These are phyloP conservation scores for Suillus lakei DNA, from an alignment of 768 basidiomycete genomes.

Conservation along the genomic window DNA sequence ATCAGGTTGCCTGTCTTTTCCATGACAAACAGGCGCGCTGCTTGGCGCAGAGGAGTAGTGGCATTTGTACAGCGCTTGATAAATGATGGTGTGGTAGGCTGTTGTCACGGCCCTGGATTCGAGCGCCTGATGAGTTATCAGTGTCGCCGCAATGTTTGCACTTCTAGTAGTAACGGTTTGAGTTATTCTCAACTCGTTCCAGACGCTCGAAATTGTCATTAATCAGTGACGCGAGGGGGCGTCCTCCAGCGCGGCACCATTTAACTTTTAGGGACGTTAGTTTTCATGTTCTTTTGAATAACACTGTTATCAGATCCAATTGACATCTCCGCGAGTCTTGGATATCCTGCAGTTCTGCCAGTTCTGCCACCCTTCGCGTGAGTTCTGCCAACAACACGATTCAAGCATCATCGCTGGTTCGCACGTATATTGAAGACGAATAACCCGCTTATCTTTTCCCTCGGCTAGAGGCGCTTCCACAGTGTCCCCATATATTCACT, in stretches of 20 bases:
- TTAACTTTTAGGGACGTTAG: too few species aligned
- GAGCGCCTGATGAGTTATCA: background rate
- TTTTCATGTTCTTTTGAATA: too few species aligned
- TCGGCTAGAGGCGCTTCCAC: constrained; percentile 98
- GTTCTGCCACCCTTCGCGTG: too few species aligned
- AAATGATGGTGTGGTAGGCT: background rate
- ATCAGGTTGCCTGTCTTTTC: too few species aligned
- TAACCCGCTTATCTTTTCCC: constrained; percentile 92
- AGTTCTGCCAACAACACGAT: too few species aligned
- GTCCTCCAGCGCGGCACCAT: too few species aligned
- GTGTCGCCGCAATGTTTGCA: background rate
- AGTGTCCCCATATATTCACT: constrained; percentile 94
- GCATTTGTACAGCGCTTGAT: background rate
- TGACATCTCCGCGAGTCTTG: too few species aligned
- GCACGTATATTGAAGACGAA: constrained; percentile 92
- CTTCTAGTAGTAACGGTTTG: too few species aligned
- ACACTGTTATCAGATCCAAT: too few species aligned
- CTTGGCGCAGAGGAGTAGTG: background rate
- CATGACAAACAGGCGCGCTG: too few species aligned
- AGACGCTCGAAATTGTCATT: too few species aligned
- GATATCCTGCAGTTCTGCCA: too few species aligned
- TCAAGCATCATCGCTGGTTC: constrained; percentile 97
- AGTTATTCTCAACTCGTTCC: background rate
- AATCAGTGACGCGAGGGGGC: background rate
- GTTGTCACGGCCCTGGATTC: background rate